phyloP scores from a whole-genome alignment of 1,284 basidiomycete species.

The Tremellales sp. region DNA sequence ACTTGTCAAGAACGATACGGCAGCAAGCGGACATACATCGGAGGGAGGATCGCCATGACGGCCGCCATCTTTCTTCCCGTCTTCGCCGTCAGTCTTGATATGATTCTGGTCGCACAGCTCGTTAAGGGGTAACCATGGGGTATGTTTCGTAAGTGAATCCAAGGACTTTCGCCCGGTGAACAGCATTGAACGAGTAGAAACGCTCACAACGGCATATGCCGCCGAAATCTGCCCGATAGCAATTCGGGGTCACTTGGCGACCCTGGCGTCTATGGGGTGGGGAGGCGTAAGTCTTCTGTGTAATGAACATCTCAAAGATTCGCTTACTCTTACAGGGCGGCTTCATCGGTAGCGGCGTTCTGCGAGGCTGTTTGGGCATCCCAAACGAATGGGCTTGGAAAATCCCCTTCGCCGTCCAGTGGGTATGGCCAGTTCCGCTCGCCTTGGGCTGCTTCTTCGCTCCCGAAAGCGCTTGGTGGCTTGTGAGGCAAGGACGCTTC shows the following conservation, averaged over 20 bases:
- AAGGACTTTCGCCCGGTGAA: too few species aligned
- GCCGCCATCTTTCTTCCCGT: slow-evolving; percentile 19
- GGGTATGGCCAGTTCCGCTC: slow-evolving; percentile 43
- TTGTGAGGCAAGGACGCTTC: slow-evolving; percentile 32
- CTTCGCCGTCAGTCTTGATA: slow-evolving; percentile 15
- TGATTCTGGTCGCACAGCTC: slow-evolving; percentile 23
- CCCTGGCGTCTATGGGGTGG: slow-evolving; percentile 14
- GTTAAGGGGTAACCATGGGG: slow-evolving; percentile 29
- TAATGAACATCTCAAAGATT: background rate
- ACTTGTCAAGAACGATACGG: slow-evolving; percentile 18
- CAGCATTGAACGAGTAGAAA: too few species aligned
- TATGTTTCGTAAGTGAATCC: slow-evolving; percentile 17
- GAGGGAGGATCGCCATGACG: slow-evolving; percentile 18
- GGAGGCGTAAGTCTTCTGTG: too few species aligned
- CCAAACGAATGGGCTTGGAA: slow-evolving; percentile 36
- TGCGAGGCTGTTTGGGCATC: slow-evolving; percentile 38
- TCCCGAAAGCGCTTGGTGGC: slow-evolving; percentile 33
- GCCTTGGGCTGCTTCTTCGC: slow-evolving; percentile 33
- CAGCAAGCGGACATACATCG: slow-evolving; percentile 11
- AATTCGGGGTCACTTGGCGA: slow-evolving; percentile 9
- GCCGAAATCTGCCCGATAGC: slow-evolving; percentile 14
- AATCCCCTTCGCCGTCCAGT: slow-evolving; percentile 41
- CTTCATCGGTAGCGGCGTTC: slow-evolving; percentile 36
- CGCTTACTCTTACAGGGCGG: slow-evolving; percentile 2
- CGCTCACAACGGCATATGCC: slow-evolving; percentile 12